Base-by-base conservation (phyloP, 495 filamentous ascomycete species). In the Corynascus novoguineensis region DNA sequence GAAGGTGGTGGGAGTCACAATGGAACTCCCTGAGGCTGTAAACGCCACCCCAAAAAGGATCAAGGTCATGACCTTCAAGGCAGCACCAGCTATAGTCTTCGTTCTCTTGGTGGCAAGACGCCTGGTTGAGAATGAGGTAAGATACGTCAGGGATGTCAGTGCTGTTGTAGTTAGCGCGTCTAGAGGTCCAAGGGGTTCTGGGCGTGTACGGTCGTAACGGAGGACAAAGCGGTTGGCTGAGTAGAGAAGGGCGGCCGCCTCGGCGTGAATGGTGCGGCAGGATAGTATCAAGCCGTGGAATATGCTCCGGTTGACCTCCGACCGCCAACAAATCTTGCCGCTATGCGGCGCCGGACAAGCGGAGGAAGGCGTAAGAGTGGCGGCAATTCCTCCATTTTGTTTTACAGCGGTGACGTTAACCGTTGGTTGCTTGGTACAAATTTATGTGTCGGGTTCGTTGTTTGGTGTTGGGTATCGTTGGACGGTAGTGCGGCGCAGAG, bases 121-220 rank as follows among this genome's bases (percentile, higher is more conserved):
- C 47, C 47, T 50, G 47, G 47, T 35, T 35, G 47, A 50, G 47
- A 5, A 50, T 11, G 17, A 50, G 10, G 17, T 50, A 11, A 50
- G 29, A 5, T 14, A 22, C 31, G 29, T 35, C 29, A 35, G 47
- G n/a, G 47, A 35, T 9, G 29, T 19, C 6, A 35, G 47, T 11
- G 47, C 21, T 5, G 47, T 22, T 17, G 47, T 29, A 11, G 29
- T 35, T 7, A 50, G 29, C 12, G 29, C 29, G 47, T 22, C 9
- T 10, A 50, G 28, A 22, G 47, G 29, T 10, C 14, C n/a, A 4
- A 50, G 29, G 11, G 47, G 47, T 17, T 35, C 29, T 10, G 47
- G 29, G 29, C 9, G 15, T 3, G 29, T 10, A 35, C 12, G 29
- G 3, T 2, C 29, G 24, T 50, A 50, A 19, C 24, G 29, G 29